These are phyloP conservation scores for Pythium dissimile DNA, from an alignment of 352 stramenopile genomes.

Conservation along the genomic window DNA sequence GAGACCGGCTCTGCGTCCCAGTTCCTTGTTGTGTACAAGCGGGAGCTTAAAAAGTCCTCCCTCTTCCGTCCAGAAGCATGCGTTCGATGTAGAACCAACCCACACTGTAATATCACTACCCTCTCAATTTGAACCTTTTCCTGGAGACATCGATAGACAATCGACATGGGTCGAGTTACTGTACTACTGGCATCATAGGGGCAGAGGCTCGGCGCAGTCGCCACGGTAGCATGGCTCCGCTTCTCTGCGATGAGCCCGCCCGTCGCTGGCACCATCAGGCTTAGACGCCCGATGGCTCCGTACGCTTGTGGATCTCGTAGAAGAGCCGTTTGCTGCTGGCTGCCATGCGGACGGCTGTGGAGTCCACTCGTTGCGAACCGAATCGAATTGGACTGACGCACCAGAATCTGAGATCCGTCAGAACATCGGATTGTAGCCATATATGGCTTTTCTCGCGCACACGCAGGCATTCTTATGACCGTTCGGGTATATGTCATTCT, in stretches of 20 bases:
- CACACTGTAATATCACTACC: constrained; percentile 2
- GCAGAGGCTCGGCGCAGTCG: background rate
- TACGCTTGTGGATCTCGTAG: constrained; percentile 8
- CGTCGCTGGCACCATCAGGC: too few relatives aligned
- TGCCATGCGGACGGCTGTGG: background rate
- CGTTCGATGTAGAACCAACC: constrained; percentile 4
- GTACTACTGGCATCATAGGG: too few relatives aligned
- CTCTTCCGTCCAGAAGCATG: constrained; percentile 3
- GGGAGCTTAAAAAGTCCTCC: too few relatives aligned
- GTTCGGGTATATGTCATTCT: background rate
- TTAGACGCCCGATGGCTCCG: background rate
- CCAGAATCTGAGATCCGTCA: constrained; percentile 1
- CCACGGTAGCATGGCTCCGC: background rate
- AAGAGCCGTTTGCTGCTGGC: background rate
- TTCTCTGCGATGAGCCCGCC: background rate
- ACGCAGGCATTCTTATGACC: background rate
- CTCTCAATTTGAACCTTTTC: too few relatives aligned
- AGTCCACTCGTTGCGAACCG: background rate
- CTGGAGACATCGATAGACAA: too few relatives aligned
- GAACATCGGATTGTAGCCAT: background rate
- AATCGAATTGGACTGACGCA: constrained; percentile 6
- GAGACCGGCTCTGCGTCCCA: background rate
- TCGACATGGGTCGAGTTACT: too few relatives aligned
- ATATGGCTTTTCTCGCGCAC: background rate
- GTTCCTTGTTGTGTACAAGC: background rate